Conservation (phyloP, 768 basidiomycete genomes). For the Pulveroboletus ravenelii region DNA sequence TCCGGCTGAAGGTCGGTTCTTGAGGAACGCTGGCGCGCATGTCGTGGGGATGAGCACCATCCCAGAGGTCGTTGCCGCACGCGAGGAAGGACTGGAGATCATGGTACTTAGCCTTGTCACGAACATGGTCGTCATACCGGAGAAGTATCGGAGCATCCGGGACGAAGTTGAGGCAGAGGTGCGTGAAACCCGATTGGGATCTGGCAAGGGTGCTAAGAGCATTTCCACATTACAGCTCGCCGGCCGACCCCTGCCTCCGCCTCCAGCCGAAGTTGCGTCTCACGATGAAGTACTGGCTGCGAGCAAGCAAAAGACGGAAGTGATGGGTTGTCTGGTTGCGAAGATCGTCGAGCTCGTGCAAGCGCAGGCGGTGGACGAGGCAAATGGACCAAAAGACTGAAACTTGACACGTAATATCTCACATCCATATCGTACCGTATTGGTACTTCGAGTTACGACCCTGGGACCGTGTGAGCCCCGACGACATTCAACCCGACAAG, state of each 20-base stretch:
- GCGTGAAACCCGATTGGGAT: conserved; percentile 11
- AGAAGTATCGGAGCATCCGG: conserved; percentile 59
- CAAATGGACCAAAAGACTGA: conserved; percentile 4
- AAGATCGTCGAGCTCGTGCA: conserved; percentile 48
- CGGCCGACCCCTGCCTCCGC: conserved; percentile 45
- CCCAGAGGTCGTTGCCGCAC: conserved; percentile 79
- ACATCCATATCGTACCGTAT: background rate
- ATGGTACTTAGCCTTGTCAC: conserved; percentile 83
- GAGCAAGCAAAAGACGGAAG: conserved; percentile 63
- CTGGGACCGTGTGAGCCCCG: background rate
- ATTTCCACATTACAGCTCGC: conserved; percentile 43
- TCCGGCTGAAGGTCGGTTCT: conserved; percentile 77
- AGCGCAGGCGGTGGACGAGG: conserved; percentile 10
- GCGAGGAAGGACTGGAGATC: conserved; percentile 70
- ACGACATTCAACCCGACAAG: background rate
- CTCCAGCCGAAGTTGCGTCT: conserved; percentile 49
- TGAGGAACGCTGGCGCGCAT: conserved; percentile 71
- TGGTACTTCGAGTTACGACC: background rate
- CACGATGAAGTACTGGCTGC: conserved; percentile 75
- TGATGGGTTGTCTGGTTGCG: conserved; percentile 68
- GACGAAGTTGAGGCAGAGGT: conserved; percentile 80
- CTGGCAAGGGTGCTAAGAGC: conserved; percentile 2
- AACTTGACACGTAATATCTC: background rate
- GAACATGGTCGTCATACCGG: conserved; percentile 75
- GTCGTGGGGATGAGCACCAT: conserved; percentile 96